Conservation (phyloP, 441 rosid genomes). For the Arabidopsis lyrata region DNA sequence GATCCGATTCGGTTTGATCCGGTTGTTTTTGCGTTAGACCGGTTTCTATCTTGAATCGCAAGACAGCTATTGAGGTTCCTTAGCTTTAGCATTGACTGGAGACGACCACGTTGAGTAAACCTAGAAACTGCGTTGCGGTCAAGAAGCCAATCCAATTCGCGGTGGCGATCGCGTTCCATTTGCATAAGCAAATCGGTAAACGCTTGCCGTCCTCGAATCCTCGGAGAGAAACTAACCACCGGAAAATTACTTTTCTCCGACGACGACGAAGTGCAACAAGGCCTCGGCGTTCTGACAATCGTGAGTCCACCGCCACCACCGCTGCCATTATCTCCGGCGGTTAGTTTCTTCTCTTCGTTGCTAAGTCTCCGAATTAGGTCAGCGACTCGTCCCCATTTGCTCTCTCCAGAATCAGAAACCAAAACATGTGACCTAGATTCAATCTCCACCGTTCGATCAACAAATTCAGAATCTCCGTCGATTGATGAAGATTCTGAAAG, state of each 20-base stretch:
- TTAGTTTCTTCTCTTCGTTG: constrained; percentile 54
- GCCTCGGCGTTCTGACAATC: constrained; percentile 34
- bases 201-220: constrained; percentile 86
- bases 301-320: constrained; percentile 2
- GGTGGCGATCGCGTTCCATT: constrained; percentile 68
- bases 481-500: background rate
- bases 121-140: constrained; percentile 75
- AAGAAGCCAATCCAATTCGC: constrained; percentile 58
- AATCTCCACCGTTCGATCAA: constrained; percentile 45
- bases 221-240: constrained; percentile 54
- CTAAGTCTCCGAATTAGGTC: constrained; percentile 67
- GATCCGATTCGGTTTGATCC: constrained; percentile 43
- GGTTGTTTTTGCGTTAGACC: constrained; percentile 37
- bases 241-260: constrained; percentile 32
- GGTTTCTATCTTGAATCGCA: constrained; percentile 54
- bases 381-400: constrained; percentile 62
- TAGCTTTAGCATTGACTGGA: constrained; percentile 79
- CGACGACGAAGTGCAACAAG: constrained; percentile 28
- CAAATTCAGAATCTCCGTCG: constrained; percentile 42
- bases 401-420: constrained; percentile 13
- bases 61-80: constrained; percentile 62
- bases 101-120: constrained; percentile 87
- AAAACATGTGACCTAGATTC: constrained; percentile 26
- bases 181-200: constrained; percentile 71
- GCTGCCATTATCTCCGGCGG: constrained; percentile 19